Evolutionary conservation across 345 rosid genomes (phyloP).

Genomic region (Moricandia moricandioides): DNA sequence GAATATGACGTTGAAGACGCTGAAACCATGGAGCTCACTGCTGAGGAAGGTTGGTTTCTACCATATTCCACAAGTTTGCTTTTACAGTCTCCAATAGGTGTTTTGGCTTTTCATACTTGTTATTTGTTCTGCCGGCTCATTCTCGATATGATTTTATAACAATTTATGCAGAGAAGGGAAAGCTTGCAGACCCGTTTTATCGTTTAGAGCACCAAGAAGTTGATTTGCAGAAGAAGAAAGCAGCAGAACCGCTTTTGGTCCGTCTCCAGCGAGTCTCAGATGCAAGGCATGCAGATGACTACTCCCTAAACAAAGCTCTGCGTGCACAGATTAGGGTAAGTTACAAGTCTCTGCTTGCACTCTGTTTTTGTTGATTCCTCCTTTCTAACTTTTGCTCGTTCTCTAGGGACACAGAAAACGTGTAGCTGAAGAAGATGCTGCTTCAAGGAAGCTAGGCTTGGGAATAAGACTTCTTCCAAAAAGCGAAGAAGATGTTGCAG

Average conservation of each 20-base stretch:
- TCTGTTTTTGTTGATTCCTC: neutral
- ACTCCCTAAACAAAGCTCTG: slow-evolving; percentile 72
- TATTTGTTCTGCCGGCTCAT: neutral
- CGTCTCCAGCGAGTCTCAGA: slow-evolving; percentile 81
- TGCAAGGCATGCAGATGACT: slow-evolving; percentile 83
- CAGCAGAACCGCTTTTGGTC: slow-evolving; percentile 84
- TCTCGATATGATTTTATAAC: neutral
- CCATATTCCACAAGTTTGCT: neutral
- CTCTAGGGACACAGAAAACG: slow-evolving; percentile 74
- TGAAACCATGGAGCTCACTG: slow-evolving; percentile 88
- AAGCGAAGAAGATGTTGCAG: slow-evolving; percentile 57
- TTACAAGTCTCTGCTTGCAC: neutral
- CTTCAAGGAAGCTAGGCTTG: slow-evolving; percentile 69
- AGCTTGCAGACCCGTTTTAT: slow-evolving; percentile 93
- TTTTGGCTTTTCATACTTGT: neutral
- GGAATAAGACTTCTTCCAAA: slow-evolving; percentile 74
- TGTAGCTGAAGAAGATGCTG: slow-evolving; percentile 80
- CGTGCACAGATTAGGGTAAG: slow-evolving; percentile 75
- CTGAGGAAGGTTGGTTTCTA: slow-evolving; percentile 73
- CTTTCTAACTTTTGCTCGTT: slow-evolving; percentile 2
- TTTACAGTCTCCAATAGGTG: neutral
- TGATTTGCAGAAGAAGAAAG: slow-evolving; percentile 93
- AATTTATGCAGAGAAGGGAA: slow-evolving; percentile 66
- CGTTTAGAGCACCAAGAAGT: slow-evolving; percentile 92
- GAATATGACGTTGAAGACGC: slow-evolving; percentile 91